These are phyloP conservation scores for Zizania latifolia DNA, from an alignment of 176 grass and related monocot genomes.

Conservation along the genomic window DNA sequence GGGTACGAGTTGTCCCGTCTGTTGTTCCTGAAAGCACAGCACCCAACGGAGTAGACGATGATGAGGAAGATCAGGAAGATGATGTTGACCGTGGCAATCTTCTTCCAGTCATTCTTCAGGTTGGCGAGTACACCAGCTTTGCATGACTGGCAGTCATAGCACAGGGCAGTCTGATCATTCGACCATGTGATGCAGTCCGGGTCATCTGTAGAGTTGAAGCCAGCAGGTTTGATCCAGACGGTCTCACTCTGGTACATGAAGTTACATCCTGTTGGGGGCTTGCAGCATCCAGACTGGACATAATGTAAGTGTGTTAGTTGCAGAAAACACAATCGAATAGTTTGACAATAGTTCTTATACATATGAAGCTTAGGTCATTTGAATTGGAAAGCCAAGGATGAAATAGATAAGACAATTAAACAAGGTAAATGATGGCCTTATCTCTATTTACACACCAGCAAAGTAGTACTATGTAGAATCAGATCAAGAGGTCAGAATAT, in stretches of 20 bases:
- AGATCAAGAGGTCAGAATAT: neutral
- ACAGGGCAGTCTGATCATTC: slow-evolving; percentile 48
- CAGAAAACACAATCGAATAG: neutral
- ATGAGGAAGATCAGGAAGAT: slow-evolving; percentile 85
- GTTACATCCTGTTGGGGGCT: slow-evolving; percentile 80
- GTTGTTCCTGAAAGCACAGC: slow-evolving; percentile 89
- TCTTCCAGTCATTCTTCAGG: slow-evolving; percentile 92
- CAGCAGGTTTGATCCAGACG: slow-evolving; percentile 54
- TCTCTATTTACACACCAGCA: neutral
- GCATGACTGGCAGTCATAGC: slow-evolving; percentile 77
- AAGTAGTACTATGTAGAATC: neutral
- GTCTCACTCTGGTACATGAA: slow-evolving; percentile 62
- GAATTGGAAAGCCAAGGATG: neutral
- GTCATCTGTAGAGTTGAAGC: slow-evolving; percentile 33
- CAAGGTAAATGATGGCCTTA: neutral
- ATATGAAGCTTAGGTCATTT: neutral
- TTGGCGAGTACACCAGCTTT: slow-evolving; percentile 88
- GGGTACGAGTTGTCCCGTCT: slow-evolving; percentile 55
- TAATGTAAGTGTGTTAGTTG: neutral
- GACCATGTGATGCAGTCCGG: slow-evolving; percentile 77
- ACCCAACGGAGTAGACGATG: slow-evolving; percentile 78
- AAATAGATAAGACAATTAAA: neutral
- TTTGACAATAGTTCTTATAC: neutral
- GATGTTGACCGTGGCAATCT: slow-evolving; percentile 69
- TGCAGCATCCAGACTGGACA: slow-evolving; percentile 86